These are phyloP conservation scores for Inonotus hispidus DNA, from an alignment of 1,284 basidiomycete genomes.

Conservation along the genomic window DNA sequence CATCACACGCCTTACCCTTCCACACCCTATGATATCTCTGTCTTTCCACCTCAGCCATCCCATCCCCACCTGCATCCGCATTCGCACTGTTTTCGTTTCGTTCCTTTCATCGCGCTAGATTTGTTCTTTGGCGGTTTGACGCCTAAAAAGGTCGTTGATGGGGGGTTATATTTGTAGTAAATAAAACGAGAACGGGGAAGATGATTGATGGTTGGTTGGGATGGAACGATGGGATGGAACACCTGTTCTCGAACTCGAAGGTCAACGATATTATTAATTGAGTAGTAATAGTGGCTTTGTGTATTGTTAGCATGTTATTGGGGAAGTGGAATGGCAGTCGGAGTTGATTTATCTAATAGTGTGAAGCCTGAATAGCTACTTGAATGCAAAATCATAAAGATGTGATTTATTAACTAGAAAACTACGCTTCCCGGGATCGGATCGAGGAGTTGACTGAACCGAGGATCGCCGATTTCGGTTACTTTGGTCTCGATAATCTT, in stretches of 20 bases:
- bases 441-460: no score
- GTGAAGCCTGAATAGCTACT: no score
- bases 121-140: neutral
- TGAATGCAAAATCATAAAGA: no score
- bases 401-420: no score
- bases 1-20: neutral
- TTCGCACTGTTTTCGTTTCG: neutral
- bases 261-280: neutral
- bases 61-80: no score
- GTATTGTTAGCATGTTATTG: constrained; percentile 14
- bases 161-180: neutral
- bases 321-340: constrained; percentile 7
- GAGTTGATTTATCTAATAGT: neutral
- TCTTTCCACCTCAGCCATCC: neutral
- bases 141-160: neutral
- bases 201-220: neutral
- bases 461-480: no score
- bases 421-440: no score
- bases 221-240: neutral
- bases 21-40: neutral
- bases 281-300: neutral
- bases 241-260: constrained; percentile 4
- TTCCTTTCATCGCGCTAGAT: neutral
- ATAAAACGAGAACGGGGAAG: neutral
- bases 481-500: no score